These are phyloP conservation scores for Acer negundo DNA, from an alignment of 345 rosid species.

Conservation along the genomic window DNA sequence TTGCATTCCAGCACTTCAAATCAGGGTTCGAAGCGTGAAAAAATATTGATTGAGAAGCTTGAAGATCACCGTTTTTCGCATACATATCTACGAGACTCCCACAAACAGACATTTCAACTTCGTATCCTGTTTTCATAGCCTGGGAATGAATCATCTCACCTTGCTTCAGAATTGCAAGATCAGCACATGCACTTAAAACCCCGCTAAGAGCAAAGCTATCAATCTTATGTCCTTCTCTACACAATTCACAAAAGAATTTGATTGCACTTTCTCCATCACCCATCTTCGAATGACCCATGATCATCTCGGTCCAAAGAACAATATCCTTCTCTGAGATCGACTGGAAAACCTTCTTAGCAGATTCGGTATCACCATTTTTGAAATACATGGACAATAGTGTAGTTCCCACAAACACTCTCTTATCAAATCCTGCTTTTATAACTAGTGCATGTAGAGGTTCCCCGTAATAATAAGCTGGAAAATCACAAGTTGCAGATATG, in stretches of 20 bases:
- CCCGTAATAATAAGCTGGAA: constrained; percentile 44
- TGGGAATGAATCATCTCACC: constrained; percentile 76
- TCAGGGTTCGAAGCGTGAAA: constrained; percentile 51
- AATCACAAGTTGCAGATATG: constrained; percentile 50
- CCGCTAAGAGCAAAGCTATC: constrained; percentile 80
- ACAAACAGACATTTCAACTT: constrained; percentile 52
- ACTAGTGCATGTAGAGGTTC: constrained; percentile 68
- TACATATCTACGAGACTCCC: constrained; percentile 87
- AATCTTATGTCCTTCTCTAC: constrained; percentile 43
- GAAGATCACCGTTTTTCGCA: constrained; percentile 65
- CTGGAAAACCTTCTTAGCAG: constrained; percentile 54
- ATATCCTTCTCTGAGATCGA: constrained; percentile 55
- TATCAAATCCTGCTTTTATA: constrained; percentile 50
- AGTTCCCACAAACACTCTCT: constrained; percentile 61
- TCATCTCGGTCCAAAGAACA: constrained; percentile 93
- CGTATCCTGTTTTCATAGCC: constrained; percentile 57
- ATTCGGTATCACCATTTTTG: constrained; percentile 49
- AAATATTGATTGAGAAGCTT: constrained; percentile 57
- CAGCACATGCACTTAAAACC: constrained; percentile 78
- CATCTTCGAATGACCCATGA: constrained; percentile 66
- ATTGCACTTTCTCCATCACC: constrained; percentile 62
- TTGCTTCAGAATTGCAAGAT: constrained; percentile 60
- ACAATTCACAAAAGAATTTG: constrained; percentile 53
- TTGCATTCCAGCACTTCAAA: constrained; percentile 86
- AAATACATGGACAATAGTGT: constrained; percentile 81